Base-by-base conservation (phyloP, 2,329 filamentous ascomycete species). In the Neopestalotiopsis clavispora region DNA sequence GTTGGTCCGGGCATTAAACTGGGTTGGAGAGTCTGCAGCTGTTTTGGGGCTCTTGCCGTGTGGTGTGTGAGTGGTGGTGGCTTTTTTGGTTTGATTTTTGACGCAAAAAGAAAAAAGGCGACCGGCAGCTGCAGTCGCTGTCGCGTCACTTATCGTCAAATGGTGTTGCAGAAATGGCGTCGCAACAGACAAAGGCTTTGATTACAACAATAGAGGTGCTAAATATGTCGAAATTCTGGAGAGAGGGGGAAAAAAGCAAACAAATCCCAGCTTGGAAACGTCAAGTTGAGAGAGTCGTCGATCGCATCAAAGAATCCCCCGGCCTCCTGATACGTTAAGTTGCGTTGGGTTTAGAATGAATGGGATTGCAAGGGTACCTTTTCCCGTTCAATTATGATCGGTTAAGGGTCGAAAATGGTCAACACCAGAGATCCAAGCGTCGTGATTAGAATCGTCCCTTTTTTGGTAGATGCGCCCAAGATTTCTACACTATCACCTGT, bases 271-370 rank as follows among this genome's bases (percentile, higher is more conserved):
- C 45, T 52, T 20, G 17, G 45, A 52, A 52, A 52, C 20, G 45
- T 52, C 45, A n/a, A 52, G 45, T 38, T 52, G 45, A 52, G 45
- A 52, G 45, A 52, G 45, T 52, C 45, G 45, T 52, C 45, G 45
- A 52, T 52, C 45, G 45, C 45, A 52, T 52, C 45, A 52, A 52
- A 52, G 45, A 52, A 52, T 52, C 45, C 45, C 17, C 45, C 45
- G 45, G n/a, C 45, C 34, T 52, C 45, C 45, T 52, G 45, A 10
- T n/a, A 52, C 45, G 45, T 52, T 52, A 52, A 52, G 45, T 52
- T 52, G n/a, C 45, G 45, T 52, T 52, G 45, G 45, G 45, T n/a
- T 52, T 52, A 52, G 45, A 52, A 52, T 52, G 45, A 52, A 38
- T 38, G 34, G 45, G 7, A 52, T 38, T 38, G 45, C 45, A 52